Conservation (phyloP, 2,329 filamentous ascomycete species). For the Colletotrichum paranaense region DNA sequence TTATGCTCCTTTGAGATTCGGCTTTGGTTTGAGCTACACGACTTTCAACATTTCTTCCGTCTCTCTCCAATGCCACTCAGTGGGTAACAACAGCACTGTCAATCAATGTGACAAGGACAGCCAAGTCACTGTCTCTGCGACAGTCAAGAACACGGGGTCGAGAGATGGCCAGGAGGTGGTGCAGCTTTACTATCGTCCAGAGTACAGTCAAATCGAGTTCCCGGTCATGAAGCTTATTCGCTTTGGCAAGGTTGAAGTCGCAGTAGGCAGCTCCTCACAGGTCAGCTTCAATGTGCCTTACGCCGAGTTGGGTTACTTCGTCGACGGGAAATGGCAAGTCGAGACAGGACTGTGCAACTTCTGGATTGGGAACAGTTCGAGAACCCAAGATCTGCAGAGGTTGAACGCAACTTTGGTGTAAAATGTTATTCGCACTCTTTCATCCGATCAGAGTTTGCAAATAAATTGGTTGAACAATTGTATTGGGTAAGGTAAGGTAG, state of each 20-base stretch:
- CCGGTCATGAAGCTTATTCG: conserved; percentile 60
- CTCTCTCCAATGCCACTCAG: not conserved
- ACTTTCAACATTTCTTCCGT: conserved; percentile 63
- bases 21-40: conserved; percentile 75
- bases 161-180: conserved; percentile 47
- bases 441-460: too few species aligned
- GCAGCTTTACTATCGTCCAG: conserved; percentile 53
- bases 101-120: not conserved
- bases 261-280: conserved; percentile 50
- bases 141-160: conserved; percentile 58
- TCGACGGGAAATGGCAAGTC: conserved; percentile 40
- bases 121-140: conserved; percentile 54
- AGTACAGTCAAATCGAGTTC: conserved; percentile 50
- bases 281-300: conserved; percentile 47
- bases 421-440: not conserved
- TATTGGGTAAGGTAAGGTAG: too few species aligned
- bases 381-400: conserved; percentile 20
- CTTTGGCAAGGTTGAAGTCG: conserved; percentile 57
- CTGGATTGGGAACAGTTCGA: conserved; percentile 44
- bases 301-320: conserved; percentile 44
- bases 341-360: conserved; percentile 43
- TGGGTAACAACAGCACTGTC: conserved; percentile 44
- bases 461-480: too few species aligned
- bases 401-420: conserved; percentile 16
- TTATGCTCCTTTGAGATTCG: conserved; percentile 65